Evolutionary conservation across 78 protist species (phyloP).

Genomic region (Tieghemostelium lacteum): DNA sequence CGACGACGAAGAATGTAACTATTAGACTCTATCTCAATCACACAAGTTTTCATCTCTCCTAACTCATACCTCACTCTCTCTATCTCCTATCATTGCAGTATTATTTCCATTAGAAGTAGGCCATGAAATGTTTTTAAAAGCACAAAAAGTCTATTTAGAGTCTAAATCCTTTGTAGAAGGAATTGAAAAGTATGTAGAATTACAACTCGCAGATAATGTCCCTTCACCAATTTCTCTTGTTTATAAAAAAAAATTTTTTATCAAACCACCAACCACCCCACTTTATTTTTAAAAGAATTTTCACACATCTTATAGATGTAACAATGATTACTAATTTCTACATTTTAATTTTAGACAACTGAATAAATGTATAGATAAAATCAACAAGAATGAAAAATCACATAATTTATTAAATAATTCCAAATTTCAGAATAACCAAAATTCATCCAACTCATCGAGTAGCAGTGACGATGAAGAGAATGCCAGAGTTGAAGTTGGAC

Average conservation of each 20-base stretch:
- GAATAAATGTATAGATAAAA: conserved; percentile 70
- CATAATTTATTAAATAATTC: background rate
- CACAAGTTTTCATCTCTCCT: background rate
- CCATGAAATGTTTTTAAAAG: conserved; percentile 53
- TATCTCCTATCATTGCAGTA: too few species aligned
- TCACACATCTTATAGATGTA: too few species aligned
- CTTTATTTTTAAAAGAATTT: background rate
- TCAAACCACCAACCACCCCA: background rate
- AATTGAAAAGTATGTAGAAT: conserved; percentile 71
- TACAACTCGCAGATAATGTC: too few species aligned
- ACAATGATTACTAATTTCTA: background rate
- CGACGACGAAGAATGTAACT: conserved; percentile 66
- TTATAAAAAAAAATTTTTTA: background rate
- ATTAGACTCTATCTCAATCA: too few species aligned
- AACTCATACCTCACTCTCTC: background rate
- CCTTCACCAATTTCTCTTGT: too few species aligned
- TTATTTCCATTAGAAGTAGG: conserved; percentile 69
- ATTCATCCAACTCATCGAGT: conserved; percentile 21
- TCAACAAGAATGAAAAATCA: conserved; percentile 46
- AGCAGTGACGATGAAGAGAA: conserved; percentile 42
- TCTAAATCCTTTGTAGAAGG: conserved; percentile 40
- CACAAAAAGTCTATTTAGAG: conserved; percentile 49
- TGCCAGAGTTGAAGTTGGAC: conserved; percentile 7
- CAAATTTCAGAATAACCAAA: background rate
- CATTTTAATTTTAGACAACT: conserved; percentile 17